Evolutionary conservation across 257 asterid genomes (phyloP).

Genomic region (Gentiana dahurica): DNA sequence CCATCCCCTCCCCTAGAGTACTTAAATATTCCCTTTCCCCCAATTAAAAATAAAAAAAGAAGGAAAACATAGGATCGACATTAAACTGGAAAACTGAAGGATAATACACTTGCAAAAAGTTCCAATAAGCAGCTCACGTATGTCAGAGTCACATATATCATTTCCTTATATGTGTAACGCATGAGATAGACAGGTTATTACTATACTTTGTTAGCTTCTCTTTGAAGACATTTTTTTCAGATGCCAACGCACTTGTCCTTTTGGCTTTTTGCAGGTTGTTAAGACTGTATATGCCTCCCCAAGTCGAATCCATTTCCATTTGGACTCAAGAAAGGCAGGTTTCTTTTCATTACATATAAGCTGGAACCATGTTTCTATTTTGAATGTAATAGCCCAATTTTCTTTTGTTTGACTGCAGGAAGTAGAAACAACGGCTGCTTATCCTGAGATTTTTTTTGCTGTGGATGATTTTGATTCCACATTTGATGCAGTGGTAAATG

Average conservation of each 20-base stretch:
- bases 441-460: slow-evolving; percentile 97
- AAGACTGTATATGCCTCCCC: slow-evolving; percentile 99
- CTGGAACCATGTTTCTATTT: background rate
- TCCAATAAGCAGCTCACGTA: too few species aligned
- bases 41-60: too few species aligned
- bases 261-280: slow-evolving; percentile 50
- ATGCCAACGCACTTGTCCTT: slow-evolving; percentile 3
- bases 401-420: slow-evolving; percentile 43
- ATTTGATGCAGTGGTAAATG: slow-evolving; percentile 88
- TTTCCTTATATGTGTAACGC: too few species aligned
- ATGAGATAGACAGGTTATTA: too few species aligned
- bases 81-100: too few species aligned
- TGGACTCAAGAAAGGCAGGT: slow-evolving; percentile 92
- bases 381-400: slow-evolving; percentile 13
- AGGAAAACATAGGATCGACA: too few species aligned
- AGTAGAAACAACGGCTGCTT: slow-evolving; percentile 84
- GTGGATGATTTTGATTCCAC: slow-evolving; percentile 99
- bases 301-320: slow-evolving; percentile 88
- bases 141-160: too few species aligned
- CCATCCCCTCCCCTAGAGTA: too few species aligned
- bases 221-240: background rate
- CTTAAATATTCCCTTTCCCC: too few species aligned
- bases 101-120: too few species aligned
- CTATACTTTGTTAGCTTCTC: background rate
- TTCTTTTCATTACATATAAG: slow-evolving; percentile 1